These are phyloP conservation scores for Sordariomycetes sp. DNA, from an alignment of 2,329 filamentous ascomycete genomes.

Conservation along the genomic window DNA sequence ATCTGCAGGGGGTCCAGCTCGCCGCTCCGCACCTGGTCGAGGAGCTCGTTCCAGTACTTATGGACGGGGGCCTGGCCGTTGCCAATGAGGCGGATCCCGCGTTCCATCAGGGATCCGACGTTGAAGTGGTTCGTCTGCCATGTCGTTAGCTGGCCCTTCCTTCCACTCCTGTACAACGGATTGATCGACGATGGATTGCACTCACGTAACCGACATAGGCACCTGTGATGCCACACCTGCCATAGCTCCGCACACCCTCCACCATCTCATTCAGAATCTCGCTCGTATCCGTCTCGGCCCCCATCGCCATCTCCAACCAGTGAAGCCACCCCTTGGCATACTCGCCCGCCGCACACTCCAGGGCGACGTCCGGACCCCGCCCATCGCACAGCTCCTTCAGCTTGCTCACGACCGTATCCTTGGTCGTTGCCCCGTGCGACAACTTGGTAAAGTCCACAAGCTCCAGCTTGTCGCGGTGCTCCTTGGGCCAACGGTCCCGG, in stretches of 20 bases:
- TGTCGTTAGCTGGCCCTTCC: neutral
- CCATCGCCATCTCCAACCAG: slow-evolving; percentile 42
- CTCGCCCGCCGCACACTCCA: slow-evolving; percentile 54
- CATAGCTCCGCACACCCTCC: slow-evolving; percentile 56
- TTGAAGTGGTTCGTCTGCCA: slow-evolving; percentile 68
- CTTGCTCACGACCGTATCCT: slow-evolving; percentile 51
- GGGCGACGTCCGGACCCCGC: slow-evolving; percentile 59
- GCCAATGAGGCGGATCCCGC: slow-evolving; percentile 65
- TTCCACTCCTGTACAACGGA: no score
- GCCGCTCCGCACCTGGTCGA: slow-evolving; percentile 51
- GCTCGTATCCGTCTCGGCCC: slow-evolving; percentile 72
- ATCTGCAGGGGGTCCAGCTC: slow-evolving; percentile 67
- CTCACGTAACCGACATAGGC: slow-evolving; percentile 47
- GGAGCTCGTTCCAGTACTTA: slow-evolving; percentile 70
- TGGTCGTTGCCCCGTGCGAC: slow-evolving; percentile 40
- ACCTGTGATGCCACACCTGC: slow-evolving; percentile 66
- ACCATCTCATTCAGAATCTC: slow-evolving; percentile 75
- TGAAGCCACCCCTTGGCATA: slow-evolving; percentile 49
- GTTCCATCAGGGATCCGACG: slow-evolving; percentile 73
- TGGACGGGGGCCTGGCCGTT: slow-evolving; percentile 62
- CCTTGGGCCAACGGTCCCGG: slow-evolving; percentile 41
- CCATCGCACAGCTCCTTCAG: slow-evolving; percentile 62
- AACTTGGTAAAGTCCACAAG: slow-evolving; percentile 54
- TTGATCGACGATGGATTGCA: no score
- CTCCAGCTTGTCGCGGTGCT: slow-evolving; percentile 41